phyloP scores from a whole-genome alignment of 2,329 filamentous ascomycete species.

The Nannizziopsis barbatae region DNA sequence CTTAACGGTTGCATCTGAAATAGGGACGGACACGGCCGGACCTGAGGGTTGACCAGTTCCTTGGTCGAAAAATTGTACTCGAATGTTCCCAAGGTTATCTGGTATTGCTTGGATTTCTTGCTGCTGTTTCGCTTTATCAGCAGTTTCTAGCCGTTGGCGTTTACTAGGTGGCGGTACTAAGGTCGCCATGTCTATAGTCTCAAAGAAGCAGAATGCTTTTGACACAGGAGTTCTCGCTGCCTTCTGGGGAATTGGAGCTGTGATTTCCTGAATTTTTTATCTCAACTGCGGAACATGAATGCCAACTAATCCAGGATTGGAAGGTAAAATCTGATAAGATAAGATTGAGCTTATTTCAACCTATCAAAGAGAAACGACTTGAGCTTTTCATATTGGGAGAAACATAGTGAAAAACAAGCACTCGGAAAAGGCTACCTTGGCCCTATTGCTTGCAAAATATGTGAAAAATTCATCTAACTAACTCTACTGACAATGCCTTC shows the following conservation, averaged over 20 bases:
- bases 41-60: conserved; percentile 57
- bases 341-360: conserved; percentile 9
- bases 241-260: too few relatives aligned
- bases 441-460: too few relatives aligned
- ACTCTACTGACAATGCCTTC: conserved; percentile 2
- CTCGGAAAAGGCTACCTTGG: background rate
- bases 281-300: background rate
- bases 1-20: conserved; percentile 76
- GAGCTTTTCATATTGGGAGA: background rate
- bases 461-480: too few relatives aligned
- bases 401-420: background rate
- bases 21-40: conserved; percentile 61
- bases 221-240: too few relatives aligned
- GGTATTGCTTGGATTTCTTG: conserved; percentile 60
- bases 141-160: conserved; percentile 64
- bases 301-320: conserved; percentile 3
- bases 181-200: conserved; percentile 55
- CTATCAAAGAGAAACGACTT: background rate
- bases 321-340: conserved; percentile 4
- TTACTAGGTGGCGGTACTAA: conserved; percentile 76
- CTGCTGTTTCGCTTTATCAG: conserved; percentile 61
- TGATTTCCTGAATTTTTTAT: too few relatives aligned
- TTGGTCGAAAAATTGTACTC: conserved; percentile 80
- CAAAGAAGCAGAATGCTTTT: background rate
- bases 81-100: conserved; percentile 61